Base-by-base conservation (phyloP, 2,329 filamentous ascomycete species). In the Colletotrichum spaethianum region DNA sequence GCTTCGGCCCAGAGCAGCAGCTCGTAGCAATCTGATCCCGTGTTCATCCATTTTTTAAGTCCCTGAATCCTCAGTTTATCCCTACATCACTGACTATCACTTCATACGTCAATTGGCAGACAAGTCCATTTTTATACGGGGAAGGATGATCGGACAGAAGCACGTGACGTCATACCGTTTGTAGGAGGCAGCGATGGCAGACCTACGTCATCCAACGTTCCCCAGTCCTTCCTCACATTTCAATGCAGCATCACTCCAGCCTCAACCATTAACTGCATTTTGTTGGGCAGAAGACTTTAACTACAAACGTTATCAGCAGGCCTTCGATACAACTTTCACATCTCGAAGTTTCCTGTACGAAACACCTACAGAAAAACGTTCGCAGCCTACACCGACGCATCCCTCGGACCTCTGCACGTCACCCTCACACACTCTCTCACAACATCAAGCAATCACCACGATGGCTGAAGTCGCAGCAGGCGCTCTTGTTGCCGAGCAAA, bases 401-500 rank as follows among this genome's bases (percentile, higher is more conserved):
- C 57, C 1, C 1, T 23, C 20, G 14, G 14, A 23, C 8, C 28
- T 18, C 26, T n/a, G 16, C 4, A 9, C 16, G 8, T 23, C 33
- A 16, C 23, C n/a, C 36, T 20, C 53, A 42, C 26, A 1, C 38
- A 26, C 59, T 40, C 9, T 38, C 18, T 20, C 31, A 36, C 31
- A 14, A 53, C 33, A 44, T 3, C 31, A 20, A 40, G n/a, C 3
- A 52, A 23, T 26, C 16, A 11, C 18, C 31, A 56, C 33, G 63
- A 85, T 84, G 83, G 82, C 83, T 50, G 82, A 83, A 74, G 55
- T 80, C 23, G 81, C 77, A 70, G 82, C 82, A 52, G 83, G 80
- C n/a, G 78, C 79, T 3, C 73, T 82, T 31, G 83, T 78, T 2
- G 82, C 80, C 20, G 83, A 85, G 73, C 80, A 85, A 75, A 77